Base-by-base conservation (phyloP, 345 rosid species). In the Camelina neglecta region DNA sequence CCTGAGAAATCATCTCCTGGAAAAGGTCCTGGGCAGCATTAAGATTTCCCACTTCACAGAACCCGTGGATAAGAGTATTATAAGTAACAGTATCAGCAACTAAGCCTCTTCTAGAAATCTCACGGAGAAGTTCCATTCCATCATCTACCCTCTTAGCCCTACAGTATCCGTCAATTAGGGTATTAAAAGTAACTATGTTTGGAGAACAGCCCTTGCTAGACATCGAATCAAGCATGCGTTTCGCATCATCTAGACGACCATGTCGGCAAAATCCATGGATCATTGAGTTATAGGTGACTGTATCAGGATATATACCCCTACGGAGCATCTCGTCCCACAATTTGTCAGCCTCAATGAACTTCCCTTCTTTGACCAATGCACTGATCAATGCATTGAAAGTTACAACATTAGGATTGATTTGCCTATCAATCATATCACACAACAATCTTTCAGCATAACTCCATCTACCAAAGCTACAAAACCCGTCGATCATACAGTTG, bases 331-430 rank as follows among this genome's bases (percentile, higher is more conserved):
- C 62, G 5, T n/a, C 3, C 1, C 3, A n/a, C 4, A 45, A 58
- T 31, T 57, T 15, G 20, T 6, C 33, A 5, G 45, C 45, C 45
- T 35, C 9, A 36, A 2, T 0, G 1, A 60, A 11, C 65, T 8
- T 60, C n/a, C n/a, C 65, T 36, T 36, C 45, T 4, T 35, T 59
- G 45, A 18, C 44, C 0, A 10, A 59, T 35, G 64, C 70, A 16
- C 18, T 9, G 41, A 65, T 45, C 13, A 65, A 18, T 66, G n/a
- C 2, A 10, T 0, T 45, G n/a, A 44, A 66, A 10, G 41, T 66
- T 8, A 66, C 6, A 49, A 24, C 16, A 66, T 71, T 31, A 29
- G 68, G 72, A 71, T 74, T 53, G 60, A 67, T 78, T 51, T 81
- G 8, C 54, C 69, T 65, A 39, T 67, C 38, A 23, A 65, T 45